Evolutionary conservation across 495 filamentous ascomycete species (phyloP), one percentile per base, ranked within the genome.

Genomic region (Thermochaetoides thermophila): DNA sequence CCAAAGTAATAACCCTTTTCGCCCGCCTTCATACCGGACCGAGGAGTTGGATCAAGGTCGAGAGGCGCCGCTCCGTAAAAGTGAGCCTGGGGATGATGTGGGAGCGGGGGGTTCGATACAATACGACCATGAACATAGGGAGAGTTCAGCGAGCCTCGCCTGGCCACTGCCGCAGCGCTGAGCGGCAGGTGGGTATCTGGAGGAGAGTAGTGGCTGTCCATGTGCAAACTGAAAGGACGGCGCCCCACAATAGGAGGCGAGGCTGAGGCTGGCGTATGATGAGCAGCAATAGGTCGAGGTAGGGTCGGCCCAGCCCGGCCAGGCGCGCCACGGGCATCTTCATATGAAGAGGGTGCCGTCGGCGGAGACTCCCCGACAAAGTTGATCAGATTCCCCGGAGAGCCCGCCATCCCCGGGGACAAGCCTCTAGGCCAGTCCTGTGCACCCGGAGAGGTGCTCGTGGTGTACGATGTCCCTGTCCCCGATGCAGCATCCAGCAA

Each of bases 41-140:
- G 56, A 9, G 46, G 56, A 52, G 73, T 59, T 52, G 75, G 60
- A 44, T 77, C 67, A 43, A 79, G 63, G 45, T 84, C 68, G 44
- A 84, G 69, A 42, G 80, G 72, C 38, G 73, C 66, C 31, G 74
- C 74, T 18, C 70, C 72, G 44, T 66, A 70, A 41, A 69, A 70
- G 40, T 85, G 78, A 7, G 82, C 61, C 54, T 91, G 85, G 0
- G 78, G 74, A 32, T 83, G 69, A 56, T 91, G 84, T 5, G 84
- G 84, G 13, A 77, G 70, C 20, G 83, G 81, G n/a, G 74, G 74
- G 34, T 75, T 65, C 12, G 59, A 56, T 11, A 48, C 52, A 27
- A 57, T 50, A 19, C 62, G 56, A 6, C 52, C 53, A 9, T 60
- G 50, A 8, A 60, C 53, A 33, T 60, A 63, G 15, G 68, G 68